Base-by-base conservation (phyloP, 805 yeast genomes). In the Ogataea methylovora region DNA sequence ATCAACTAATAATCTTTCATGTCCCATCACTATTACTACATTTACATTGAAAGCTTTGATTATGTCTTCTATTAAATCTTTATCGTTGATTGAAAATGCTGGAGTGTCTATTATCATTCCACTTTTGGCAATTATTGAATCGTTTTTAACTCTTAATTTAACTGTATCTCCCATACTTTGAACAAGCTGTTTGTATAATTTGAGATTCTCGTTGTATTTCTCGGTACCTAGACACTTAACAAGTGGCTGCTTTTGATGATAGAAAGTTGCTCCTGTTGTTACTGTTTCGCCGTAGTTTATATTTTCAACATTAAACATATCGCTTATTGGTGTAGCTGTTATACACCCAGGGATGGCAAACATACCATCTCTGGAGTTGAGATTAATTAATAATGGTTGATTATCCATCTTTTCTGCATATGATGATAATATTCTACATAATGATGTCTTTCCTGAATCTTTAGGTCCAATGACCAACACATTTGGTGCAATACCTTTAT, bases 241-340 rank as follows among this genome's bases (percentile, higher is more conserved):
- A n/a, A 82, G 54, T 0, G 97, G 97, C 55, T 85, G 94, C 53
- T 85, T 84, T n/a, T 84, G 84, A 53, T 84, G 88, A 42, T 81
- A 76, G 40, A 69, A 63, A 1, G 88, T 76, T 1, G 84, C 76
- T 28, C 94, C 92, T 9, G 84, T 77, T 1, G 87, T 75, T 40
- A 77, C 67, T 17, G 83, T 75, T 31, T 85, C 84, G 41, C 94
- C 95, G 64, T 94, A 82, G 15, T 73, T 70, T 12, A 63, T 59
- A 30, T 69, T 60, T 47, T 84, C 90, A 14, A 84, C 73, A 48
- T 92, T 95, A 24, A 88, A 63, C 26, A 77, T 61, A 49, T 85
- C 95, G 28, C 87, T 77, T 11, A 88, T 68, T 0, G 94, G 84
- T 0, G 94, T 79, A 0, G 95, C 95, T 0, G 87, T 69, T 5